These are phyloP conservation scores for Coelastrella sp. DNA, from an alignment of 139 green algal genomes.

Conservation along the genomic window DNA sequence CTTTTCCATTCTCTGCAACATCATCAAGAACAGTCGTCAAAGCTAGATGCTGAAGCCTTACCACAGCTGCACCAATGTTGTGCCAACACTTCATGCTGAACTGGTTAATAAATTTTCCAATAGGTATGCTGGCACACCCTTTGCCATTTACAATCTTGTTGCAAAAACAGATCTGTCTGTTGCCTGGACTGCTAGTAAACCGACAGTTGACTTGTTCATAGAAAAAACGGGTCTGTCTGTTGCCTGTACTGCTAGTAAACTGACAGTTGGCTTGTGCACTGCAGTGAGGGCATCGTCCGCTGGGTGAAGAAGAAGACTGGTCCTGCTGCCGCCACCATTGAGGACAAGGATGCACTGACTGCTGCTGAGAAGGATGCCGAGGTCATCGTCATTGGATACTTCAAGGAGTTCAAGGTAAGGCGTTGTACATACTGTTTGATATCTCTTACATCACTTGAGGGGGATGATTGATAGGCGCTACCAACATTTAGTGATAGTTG, in stretches of 20 bases:
- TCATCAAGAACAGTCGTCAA: background rate
- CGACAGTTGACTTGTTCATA: too few species aligned
- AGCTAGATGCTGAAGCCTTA: background rate
- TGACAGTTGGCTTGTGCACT: background rate
- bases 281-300: conserved; percentile 79
- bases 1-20: background rate
- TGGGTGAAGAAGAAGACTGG: conserved; percentile 95
- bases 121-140: too few species aligned
- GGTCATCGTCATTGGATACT: conserved; percentile 81
- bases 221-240: background rate
- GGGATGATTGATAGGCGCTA: too few species aligned
- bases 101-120: too few species aligned
- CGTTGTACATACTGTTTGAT: background rate
- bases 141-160: too few species aligned
- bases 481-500: too few species aligned
- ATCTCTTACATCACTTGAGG: too few species aligned
- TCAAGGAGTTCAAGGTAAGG: conserved; percentile 69
- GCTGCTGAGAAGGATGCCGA: conserved; percentile 60
- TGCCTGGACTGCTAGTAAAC: background rate
- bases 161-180: too few species aligned
- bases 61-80: background rate
- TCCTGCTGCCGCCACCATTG: conserved; percentile 72
- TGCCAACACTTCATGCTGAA: background rate
- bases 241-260: background rate
- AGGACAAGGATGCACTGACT: conserved; percentile 59